A percentile compares a stretch with the other conserved stretches of the same genome.
phyloP scores from a whole-genome alignment of 1,284 basidiomycete species.

The Waitea zeae region DNA sequence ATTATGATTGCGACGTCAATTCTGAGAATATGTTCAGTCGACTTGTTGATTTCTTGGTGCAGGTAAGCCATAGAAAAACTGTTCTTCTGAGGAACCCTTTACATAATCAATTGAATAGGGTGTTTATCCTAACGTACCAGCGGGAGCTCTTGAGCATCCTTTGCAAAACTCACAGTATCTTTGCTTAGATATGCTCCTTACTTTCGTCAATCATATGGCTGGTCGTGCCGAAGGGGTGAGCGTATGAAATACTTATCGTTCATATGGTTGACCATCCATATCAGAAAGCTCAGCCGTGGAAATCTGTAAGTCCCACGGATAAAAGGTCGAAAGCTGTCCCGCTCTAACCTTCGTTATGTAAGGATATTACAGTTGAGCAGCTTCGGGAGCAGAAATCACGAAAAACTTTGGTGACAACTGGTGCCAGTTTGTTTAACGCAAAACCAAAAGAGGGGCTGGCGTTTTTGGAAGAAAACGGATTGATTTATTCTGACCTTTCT shows the following conservation, averaged over 20 bases:
- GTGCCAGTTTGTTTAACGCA: slow-evolving; percentile 81
- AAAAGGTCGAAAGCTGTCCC: too few relatives aligned
- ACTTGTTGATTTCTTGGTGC: slow-evolving; percentile 79
- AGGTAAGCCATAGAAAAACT: slow-evolving; percentile 38
- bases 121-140: slow-evolving; percentile 50
- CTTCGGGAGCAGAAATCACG: too few relatives aligned
- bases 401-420: slow-evolving; percentile 77
- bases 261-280: slow-evolving; percentile 2
- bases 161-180: slow-evolving; percentile 73
- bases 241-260: slow-evolving; percentile 9
- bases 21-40: slow-evolving; percentile 94
- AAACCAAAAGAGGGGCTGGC: slow-evolving; percentile 91
- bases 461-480: slow-evolving; percentile 75
- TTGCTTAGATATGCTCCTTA: slow-evolving; percentile 78
- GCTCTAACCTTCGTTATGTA: too few relatives aligned
- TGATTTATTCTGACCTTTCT: slow-evolving; percentile 60
- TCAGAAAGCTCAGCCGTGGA: slow-evolving; percentile 37
- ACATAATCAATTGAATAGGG: too few relatives aligned
- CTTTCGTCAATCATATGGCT: slow-evolving; percentile 84
- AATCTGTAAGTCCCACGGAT: slow-evolving; percentile 22
- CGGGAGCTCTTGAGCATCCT: slow-evolving; percentile 47
- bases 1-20: slow-evolving; percentile 95
- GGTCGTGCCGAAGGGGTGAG: slow-evolving; percentile 53
- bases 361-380: too few relatives aligned
- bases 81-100: too few relatives aligned